Evolutionary conservation across 2,329 filamentous ascomycete species (phyloP).

Genomic region (Talaromyces piceae): DNA sequence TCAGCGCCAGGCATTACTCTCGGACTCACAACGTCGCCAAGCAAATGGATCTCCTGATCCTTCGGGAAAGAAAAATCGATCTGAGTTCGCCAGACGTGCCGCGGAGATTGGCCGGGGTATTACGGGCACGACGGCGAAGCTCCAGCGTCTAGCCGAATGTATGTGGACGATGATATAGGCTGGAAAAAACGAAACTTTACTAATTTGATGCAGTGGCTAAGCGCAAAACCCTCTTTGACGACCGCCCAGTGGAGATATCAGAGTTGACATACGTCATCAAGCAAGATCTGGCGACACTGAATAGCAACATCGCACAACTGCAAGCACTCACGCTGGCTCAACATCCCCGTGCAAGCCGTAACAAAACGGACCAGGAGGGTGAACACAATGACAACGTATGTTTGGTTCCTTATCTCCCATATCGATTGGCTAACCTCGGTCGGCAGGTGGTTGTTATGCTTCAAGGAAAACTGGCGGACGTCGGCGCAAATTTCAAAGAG

Average conservation of each 20-base stretch:
- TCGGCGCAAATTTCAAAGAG: slow-evolving; percentile 93
- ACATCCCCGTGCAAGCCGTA: slow-evolving; percentile 53
- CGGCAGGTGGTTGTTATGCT: slow-evolving; percentile 67
- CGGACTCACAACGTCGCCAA: slow-evolving; percentile 55
- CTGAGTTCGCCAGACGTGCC: slow-evolving; percentile 87
- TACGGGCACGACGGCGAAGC: slow-evolving; percentile 83
- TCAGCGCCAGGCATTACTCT: slow-evolving; percentile 73
- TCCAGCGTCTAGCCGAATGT: slow-evolving; percentile 86
- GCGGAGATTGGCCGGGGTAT: slow-evolving; percentile 90
- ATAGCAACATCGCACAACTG: slow-evolving; percentile 80
- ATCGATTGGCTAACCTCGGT: neutral
- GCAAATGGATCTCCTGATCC: slow-evolving; percentile 55
- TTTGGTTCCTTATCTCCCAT: slow-evolving; percentile 6
- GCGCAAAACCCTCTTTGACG: slow-evolving; percentile 93
- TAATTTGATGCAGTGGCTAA: slow-evolving; percentile 61
- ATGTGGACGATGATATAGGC: neutral
- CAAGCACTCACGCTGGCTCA: slow-evolving; percentile 70
- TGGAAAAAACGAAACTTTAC: neutral
- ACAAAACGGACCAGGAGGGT: slow-evolving; percentile 64
- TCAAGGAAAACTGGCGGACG: slow-evolving; percentile 85
- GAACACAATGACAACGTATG: slow-evolving; percentile 91
- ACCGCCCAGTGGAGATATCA: slow-evolving; percentile 92
- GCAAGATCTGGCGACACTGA: slow-evolving; percentile 79
- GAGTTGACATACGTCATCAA: slow-evolving; percentile 97
- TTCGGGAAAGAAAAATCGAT: slow-evolving; percentile 48